Percentiles rank a stretch among this genome's conserved stretches.
phyloP scores from a whole-genome alignment of 164 flowering plant species.

The Houttuynia cordata region DNA sequence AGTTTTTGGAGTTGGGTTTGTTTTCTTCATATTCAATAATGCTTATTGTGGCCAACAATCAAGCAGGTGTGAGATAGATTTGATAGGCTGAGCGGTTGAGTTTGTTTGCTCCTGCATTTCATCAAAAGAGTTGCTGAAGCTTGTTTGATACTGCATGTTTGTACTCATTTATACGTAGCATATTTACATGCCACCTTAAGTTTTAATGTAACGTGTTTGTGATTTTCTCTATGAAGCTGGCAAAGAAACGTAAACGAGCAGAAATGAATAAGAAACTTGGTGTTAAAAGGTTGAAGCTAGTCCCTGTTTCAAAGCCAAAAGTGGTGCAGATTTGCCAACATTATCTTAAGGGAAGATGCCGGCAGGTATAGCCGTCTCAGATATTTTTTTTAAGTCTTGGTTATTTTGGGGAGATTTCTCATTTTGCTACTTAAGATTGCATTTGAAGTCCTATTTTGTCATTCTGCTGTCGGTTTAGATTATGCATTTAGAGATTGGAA shows the following conservation, averaged over 20 bases:
- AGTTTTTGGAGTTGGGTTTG: too few species aligned
- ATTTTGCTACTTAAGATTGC: too few species aligned
- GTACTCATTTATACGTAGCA: neutral
- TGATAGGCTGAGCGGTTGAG: too few species aligned
- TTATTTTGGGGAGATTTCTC: neutral
- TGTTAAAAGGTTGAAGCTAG: constrained; percentile 60
- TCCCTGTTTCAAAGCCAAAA: constrained; percentile 42
- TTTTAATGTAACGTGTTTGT: neutral
- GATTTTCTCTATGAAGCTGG: too few species aligned
- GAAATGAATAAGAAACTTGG: constrained; percentile 53
- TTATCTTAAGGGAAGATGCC: constrained; percentile 71
- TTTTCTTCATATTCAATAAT: too few species aligned
- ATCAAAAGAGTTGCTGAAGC: neutral
- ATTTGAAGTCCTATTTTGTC: neutral
- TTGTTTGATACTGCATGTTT: neutral
- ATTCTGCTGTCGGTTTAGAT: neutral
- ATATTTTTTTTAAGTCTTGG: too few species aligned
- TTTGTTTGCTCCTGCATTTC: neutral
- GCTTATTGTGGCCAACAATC: neutral
- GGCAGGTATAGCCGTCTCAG: constrained; percentile 33
- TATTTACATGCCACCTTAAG: neutral
- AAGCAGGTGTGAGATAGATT: neutral
- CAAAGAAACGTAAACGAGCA: constrained; percentile 47
- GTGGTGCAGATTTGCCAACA: constrained; percentile 36
- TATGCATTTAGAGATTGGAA: neutral